Evolutionary conservation across 1,284 basidiomycete genomes (phyloP).

Genomic region (Ustilago sp.): DNA sequence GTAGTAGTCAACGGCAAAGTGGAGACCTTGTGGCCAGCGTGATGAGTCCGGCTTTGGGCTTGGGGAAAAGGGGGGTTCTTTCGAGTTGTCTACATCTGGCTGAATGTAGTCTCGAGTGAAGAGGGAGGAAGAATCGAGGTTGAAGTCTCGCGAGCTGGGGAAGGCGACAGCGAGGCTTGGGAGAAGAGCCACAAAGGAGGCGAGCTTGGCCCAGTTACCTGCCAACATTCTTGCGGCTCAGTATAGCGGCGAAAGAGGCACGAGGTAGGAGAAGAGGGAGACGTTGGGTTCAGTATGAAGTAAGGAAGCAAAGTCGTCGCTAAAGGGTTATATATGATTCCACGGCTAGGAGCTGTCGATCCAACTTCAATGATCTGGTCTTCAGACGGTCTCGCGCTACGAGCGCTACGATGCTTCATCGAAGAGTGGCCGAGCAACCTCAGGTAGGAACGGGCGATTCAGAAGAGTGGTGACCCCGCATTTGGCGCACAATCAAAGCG

Average conservation of each 20-base stretch:
- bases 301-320: neutral
- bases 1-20: constrained; percentile 58
- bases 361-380: neutral
- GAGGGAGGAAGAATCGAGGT: constrained; percentile 87
- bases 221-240: constrained; percentile 29
- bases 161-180: constrained; percentile 22
- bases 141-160: constrained; percentile 29
- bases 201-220: constrained; percentile 26
- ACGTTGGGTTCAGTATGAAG: neutral
- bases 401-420: neutral
- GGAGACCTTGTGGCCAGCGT: constrained; percentile 40
- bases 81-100: constrained; percentile 71
- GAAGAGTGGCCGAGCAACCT: neutral
- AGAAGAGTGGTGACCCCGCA: constrained; percentile 28
- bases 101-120: constrained; percentile 97
- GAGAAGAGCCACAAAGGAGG: constrained; percentile 22
- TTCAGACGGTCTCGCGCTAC: neutral
- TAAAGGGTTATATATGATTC: constrained; percentile 6
- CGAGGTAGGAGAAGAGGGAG: neutral
- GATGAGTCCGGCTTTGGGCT: constrained; percentile 16
- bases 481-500: constrained; percentile 2
- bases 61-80: constrained; percentile 14
- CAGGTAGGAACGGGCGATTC: neutral
- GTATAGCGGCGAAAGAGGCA: neutral
- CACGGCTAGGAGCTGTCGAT: neutral